Evolutionary conservation across 371 early-diverging fungal genomes (phyloP), one percentile per base, ranked within the genome.

Genomic region (Mucor circinelloides): DNA sequence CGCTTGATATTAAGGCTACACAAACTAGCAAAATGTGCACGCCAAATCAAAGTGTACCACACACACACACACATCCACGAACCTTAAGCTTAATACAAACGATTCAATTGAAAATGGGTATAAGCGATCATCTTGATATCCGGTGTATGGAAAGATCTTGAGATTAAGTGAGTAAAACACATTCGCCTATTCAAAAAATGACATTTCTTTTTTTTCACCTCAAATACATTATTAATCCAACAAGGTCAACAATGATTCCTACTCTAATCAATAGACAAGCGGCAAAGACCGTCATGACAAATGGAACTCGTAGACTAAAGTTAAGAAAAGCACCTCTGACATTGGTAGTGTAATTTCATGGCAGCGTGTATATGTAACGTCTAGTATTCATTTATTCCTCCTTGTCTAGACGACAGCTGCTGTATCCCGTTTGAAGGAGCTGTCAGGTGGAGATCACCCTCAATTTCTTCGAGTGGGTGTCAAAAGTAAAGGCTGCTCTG

Each of bases 401-500:
- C n/a, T n/a, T n/a, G n/a, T n/a, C 58, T 67, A 93, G 93, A 93
- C 93, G 38, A 89, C 92, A 5, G 71, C 88, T 10, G 92, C 93
- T 6, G 89, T 93, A 6, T 66, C 73, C 13, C 81, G 91, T 52
- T 78, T 92, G 60, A 84, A 85, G 32, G 44, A 80, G 23, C 70
- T 93, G 44, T 78, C 82, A 6, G 63, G 82, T 4, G 89, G 85
- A 7, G 83, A 85, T 13, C 82, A 82, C 12, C 89, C 90, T 25
- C 87, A 87, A 63, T 82, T 85, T 34, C 76, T 96, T 36, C 90
- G 93, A 69, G 91, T 94, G 23, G 92, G 89, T 12, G 90, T 92
- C 40, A 88, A 89, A 68, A 87, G 85, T 27, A 93, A 91, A 62
- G 93, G 94, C 4, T 97, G 97, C 72, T 96, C 97, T 2, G 97